Percentiles rank a stretch among this genome's conserved stretches.
These are phyloP conservation scores for Diaporthe sp. DNA, from an alignment of 2,329 filamentous ascomycete species.

Conservation along the genomic window DNA sequence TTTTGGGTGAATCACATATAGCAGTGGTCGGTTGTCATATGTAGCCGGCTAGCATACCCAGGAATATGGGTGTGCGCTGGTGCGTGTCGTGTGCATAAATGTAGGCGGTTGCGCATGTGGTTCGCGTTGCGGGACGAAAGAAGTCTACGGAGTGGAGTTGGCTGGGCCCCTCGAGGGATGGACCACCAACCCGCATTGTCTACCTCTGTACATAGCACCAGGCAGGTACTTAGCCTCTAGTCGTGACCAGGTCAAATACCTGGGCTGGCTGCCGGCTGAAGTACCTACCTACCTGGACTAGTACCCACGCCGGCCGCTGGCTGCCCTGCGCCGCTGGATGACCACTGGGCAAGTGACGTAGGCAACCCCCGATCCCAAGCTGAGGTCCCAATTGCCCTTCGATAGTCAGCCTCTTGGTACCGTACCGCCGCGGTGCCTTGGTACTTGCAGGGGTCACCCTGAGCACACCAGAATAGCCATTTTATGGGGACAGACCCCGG, in stretches of 20 bases:
- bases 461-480: slow-evolving; percentile 2
- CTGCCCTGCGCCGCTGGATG: not conserved
- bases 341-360: slow-evolving; percentile 20
- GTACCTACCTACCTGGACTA: slow-evolving; percentile 6
- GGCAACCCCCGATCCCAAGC: slow-evolving; percentile 7
- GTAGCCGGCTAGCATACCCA: not conserved
- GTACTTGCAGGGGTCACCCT: slow-evolving; percentile 4
- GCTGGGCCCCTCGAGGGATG: not conserved
- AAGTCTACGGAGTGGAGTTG: slow-evolving; percentile 26
- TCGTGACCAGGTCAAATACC: not conserved
- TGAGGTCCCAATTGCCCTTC: slow-evolving; percentile 13
- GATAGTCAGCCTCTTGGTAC: not conserved
- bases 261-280: not conserved
- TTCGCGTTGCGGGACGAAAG: slow-evolving; percentile 30
- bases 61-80: not conserved
- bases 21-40: not conserved
- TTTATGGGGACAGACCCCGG: slow-evolving; percentile 34
- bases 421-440: not conserved
- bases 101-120: slow-evolving; percentile 18
- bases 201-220: not conserved
- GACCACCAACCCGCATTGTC: slow-evolving; percentile 22
- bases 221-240: not conserved
- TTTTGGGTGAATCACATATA: not conserved
- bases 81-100: slow-evolving; percentile 18
- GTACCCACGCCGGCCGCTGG: not conserved